These are phyloP conservation scores for Stereocaulon alpinum DNA, from an alignment of 495 filamentous ascomycete genomes.

Conservation along the genomic window DNA sequence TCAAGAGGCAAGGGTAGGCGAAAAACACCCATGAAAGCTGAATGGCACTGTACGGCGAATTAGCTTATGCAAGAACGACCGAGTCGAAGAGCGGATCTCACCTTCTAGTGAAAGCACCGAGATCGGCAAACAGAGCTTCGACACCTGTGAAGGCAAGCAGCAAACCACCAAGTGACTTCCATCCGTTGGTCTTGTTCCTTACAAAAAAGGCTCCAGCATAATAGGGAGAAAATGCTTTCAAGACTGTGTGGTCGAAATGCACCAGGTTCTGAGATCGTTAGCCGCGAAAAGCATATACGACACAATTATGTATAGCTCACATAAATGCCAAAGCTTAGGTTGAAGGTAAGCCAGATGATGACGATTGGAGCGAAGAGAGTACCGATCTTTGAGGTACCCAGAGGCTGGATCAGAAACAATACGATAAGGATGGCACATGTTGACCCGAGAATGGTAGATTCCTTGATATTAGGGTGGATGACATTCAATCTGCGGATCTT, in stretches of 20 bases:
- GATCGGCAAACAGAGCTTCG: constrained; percentile 64
- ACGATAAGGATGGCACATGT: constrained; percentile 59
- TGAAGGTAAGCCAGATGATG: constrained; percentile 62
- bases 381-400: constrained; percentile 58
- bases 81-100: constrained; percentile 5
- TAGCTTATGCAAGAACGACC: background rate
- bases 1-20: constrained; percentile 55
- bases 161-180: constrained; percentile 58
- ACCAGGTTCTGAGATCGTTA: constrained; percentile 39
- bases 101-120: constrained; percentile 53
- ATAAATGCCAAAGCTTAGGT: constrained; percentile 58
- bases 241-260: constrained; percentile 51
- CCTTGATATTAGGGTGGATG: constrained; percentile 32
- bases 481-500: constrained; percentile 35
- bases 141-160: constrained; percentile 65
- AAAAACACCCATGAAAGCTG: constrained; percentile 56
- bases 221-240: constrained; percentile 60
- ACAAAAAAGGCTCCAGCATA: constrained; percentile 52
- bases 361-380: constrained; percentile 60
- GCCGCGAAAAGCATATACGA: background rate
- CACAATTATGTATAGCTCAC: constrained; percentile 20
- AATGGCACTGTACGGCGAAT: constrained; percentile 34
- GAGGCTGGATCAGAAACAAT: constrained; percentile 59
- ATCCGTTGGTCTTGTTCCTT: constrained; percentile 50
- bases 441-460: constrained; percentile 49